These are phyloP conservation scores for Colletotrichum graminicola DNA, from an alignment of 2,329 filamentous ascomycete genomes.

Conservation along the genomic window DNA sequence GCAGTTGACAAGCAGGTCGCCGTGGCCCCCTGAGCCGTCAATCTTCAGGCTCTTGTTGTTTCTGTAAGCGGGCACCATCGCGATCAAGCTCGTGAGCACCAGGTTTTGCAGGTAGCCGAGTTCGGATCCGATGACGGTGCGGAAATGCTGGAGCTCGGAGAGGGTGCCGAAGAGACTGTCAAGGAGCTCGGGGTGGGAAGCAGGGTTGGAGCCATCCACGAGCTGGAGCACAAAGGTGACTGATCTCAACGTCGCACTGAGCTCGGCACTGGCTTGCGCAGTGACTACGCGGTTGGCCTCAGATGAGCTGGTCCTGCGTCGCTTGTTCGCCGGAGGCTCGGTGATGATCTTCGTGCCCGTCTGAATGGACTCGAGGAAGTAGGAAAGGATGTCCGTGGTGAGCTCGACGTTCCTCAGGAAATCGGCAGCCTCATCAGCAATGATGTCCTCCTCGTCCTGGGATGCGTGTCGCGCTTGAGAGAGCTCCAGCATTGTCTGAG, in stretches of 20 bases:
- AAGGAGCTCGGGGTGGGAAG: conserved; percentile 80
- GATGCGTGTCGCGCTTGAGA: conserved; percentile 65
- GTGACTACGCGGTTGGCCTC: conserved; percentile 72
- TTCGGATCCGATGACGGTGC: conserved; percentile 84
- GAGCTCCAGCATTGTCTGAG: conserved; percentile 72
- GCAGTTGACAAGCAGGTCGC: conserved; percentile 93
- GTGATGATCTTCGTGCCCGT: conserved; percentile 79
- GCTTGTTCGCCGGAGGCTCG: conserved; percentile 80
- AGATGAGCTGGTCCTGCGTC: conserved; percentile 81
- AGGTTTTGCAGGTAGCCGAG: conserved; percentile 91
- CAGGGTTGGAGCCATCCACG: conserved; percentile 83
- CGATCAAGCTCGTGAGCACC: conserved; percentile 82
- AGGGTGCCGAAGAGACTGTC: conserved; percentile 85
- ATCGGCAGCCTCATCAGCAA: conserved; percentile 74
- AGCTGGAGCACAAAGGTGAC: conserved; percentile 91
- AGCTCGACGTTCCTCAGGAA: conserved; percentile 80
- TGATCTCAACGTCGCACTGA: conserved; percentile 77
- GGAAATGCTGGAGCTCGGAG: conserved; percentile 88
- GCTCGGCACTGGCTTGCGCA: conserved; percentile 72
- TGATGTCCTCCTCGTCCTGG: conserved; percentile 51
- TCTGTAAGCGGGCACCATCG: conserved; percentile 85
- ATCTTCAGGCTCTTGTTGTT: conserved; percentile 70
- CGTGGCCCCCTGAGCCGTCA: conserved; percentile 83
- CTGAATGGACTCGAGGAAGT: conserved; percentile 81
- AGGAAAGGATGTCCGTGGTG: conserved; percentile 77